Conservation (phyloP, 208 protist genomes). For the Blastocrithidia nonstop region DNA sequence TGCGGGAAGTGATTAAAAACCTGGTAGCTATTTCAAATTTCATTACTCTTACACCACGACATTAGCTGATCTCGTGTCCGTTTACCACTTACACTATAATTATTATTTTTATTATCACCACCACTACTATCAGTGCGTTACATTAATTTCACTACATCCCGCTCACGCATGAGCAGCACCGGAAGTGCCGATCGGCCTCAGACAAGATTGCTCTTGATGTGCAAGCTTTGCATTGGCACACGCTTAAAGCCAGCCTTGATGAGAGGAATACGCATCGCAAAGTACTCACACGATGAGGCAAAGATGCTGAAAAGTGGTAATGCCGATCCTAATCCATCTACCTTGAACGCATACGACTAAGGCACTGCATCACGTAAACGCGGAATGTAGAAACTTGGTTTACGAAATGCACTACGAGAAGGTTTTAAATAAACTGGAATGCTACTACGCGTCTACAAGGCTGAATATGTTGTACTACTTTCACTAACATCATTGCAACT, state of each 20-base stretch:
- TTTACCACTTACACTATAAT: too few species aligned
- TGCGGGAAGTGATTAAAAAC: slow-evolving; percentile 80
- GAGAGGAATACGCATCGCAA: slow-evolving; percentile 87
- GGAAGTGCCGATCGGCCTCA: slow-evolving; percentile 59
- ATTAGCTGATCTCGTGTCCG: too few species aligned
- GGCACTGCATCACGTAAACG: slow-evolving; percentile 36
- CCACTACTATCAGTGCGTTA: too few species aligned
- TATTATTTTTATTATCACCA: too few species aligned
- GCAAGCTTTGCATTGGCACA: slow-evolving; percentile 9
- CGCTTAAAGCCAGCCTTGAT: slow-evolving; percentile 74
- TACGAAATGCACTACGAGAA: slow-evolving; percentile 31
- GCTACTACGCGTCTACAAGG: too few species aligned
- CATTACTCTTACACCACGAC: too few species aligned
- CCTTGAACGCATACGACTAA: slow-evolving; percentile 1
- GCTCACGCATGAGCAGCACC: too few species aligned
- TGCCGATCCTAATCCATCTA: slow-evolving; percentile 26
- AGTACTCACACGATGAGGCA: slow-evolving; percentile 87
- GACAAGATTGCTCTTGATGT: slow-evolving; percentile 55
- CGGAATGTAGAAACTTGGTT: slow-evolving; percentile 61
- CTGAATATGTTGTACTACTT: too few species aligned
- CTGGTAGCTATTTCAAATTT: slow-evolving; percentile 13
- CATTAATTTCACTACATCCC: too few species aligned
- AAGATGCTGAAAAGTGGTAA: slow-evolving; percentile 63
- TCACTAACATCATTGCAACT: too few species aligned
- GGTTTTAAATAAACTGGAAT: slow-evolving; percentile 58